Evolutionary conservation across 139 green algal species (phyloP).

Genomic region (Chlamydomonas incerta): DNA sequence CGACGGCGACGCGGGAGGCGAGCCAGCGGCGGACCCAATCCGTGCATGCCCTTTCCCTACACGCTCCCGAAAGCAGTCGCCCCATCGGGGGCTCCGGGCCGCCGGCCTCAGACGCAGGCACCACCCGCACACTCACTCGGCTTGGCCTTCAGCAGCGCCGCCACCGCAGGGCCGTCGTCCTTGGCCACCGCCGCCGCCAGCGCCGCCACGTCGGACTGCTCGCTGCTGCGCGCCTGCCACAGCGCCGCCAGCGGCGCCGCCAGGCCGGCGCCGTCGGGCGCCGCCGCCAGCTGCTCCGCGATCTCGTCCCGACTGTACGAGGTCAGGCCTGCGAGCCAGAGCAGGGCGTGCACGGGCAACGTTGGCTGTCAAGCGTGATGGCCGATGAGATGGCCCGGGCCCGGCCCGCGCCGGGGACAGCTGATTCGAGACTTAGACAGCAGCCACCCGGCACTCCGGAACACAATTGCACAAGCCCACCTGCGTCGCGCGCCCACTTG

Average conservation of each 20-base stretch:
- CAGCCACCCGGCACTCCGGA: too few relatives aligned
- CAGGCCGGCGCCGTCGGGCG: neutral
- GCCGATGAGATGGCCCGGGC: too few relatives aligned
- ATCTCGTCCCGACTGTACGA: conserved; percentile 37
- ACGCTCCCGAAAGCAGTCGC: too few relatives aligned
- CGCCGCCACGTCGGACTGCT: neutral
- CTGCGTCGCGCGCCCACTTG: conserved; percentile 33
- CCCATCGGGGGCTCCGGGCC: too few relatives aligned
- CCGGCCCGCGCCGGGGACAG: too few relatives aligned
- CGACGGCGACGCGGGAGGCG: too few relatives aligned
- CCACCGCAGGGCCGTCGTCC: conserved; percentile 8
- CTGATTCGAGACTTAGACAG: too few relatives aligned
- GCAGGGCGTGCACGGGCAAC: too few relatives aligned
- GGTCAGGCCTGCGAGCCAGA: neutral
- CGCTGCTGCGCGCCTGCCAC: neutral
- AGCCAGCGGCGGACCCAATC: too few relatives aligned
- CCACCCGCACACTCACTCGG: neutral
- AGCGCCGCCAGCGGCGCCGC: conserved; percentile 10
- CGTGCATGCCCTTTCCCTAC: too few relatives aligned
- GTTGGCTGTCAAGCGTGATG: too few relatives aligned
- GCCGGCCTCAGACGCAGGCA: neutral
- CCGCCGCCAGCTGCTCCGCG: conserved; percentile 23
- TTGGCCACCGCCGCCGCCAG: conserved; percentile 1
- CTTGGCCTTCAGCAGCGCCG: neutral
- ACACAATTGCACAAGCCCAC: too few relatives aligned